Base-by-base conservation (phyloP, 352 stramenopile species). In the Pythium dissotocum region DNA sequence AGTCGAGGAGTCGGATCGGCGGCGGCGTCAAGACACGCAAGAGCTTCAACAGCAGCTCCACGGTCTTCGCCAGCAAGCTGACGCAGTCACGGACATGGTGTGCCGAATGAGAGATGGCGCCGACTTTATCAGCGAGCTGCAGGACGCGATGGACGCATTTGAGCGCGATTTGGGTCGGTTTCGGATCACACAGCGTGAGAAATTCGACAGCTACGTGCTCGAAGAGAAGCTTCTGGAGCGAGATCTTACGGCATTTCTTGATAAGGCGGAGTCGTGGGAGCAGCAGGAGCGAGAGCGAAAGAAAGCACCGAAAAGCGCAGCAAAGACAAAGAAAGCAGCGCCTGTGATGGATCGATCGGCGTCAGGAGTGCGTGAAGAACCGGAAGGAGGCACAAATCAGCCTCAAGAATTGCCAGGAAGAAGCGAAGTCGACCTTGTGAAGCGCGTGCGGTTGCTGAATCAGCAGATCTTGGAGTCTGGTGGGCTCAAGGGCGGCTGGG, bases 181-280 rank as follows among this genome's bases (percentile, higher is more conserved):
- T 58, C 76, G 69, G 2, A 9, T 66, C 2, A 16, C 57, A 0
- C 79, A 89, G 64, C 61, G 77, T 3, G 62, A 79, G 14, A 66
- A 69, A 6, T 83, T 83, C 52, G 80, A 92, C 30, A 61, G 58
- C 1, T 83, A 81, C 52, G 60, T 79, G 0, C 33, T 82, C n/a
- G 77, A 89, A 52, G 82, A 92, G 61, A 87, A 82, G 32, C 33
- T 87, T 56, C 44, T 92, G 5, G 77, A 83, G 53, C 86, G 82
- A 36, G 82, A 89, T 16, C 51, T 92, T 12, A 54, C n/a, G 1
- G 4, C 33, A 0, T 87, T 89, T 63, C 44, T 77, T 6, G 75
- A 76, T 0, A 86, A 78, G 28, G 70, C 87, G 28, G 71, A 79
- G 26, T n/a, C 44, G 0, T 88, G 79, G 81, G 79, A 85, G 21